These are phyloP conservation scores for Pichia norvegensis DNA, from an alignment of 1,139 yeast species.

Conservation along the genomic window DNA sequence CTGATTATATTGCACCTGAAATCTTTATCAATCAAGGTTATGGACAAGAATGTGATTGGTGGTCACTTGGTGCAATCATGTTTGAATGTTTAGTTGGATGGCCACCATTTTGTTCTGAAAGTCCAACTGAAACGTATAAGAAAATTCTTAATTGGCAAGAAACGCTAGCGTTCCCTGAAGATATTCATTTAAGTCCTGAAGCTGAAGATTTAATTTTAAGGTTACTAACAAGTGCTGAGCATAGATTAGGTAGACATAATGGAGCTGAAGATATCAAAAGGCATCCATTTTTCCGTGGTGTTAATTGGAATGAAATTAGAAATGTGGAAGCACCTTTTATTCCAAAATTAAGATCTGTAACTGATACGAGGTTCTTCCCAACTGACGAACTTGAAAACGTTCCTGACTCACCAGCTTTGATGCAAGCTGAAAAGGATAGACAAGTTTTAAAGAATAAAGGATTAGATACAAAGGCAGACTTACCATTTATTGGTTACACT, in stretches of 20 bases:
- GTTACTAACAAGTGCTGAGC: conserved; percentile 74
- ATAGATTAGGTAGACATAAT: conserved; percentile 82
- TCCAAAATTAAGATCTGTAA: conserved; percentile 73
- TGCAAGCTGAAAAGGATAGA: conserved; percentile 58
- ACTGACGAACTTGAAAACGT: conserved; percentile 94
- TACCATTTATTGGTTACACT: conserved; percentile 96
- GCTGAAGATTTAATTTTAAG: conserved; percentile 87
- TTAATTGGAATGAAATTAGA: conserved; percentile 91
- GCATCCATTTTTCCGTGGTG: conserved; percentile 93
- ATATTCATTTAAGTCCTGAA: conserved; percentile 86
- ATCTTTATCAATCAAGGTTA: conserved; percentile 95
- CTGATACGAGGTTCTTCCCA: conserved; percentile 97
- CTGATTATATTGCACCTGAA: conserved; percentile 98
- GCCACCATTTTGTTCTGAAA: conserved; percentile 99
- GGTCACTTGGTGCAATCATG: conserved; percentile 99
- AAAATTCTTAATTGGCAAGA: conserved; percentile 96
- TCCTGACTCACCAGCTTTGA: conserved; percentile 85
- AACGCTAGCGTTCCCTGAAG: conserved; percentile 89
- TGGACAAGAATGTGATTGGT: conserved; percentile 99
- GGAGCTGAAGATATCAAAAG: conserved; percentile 90
- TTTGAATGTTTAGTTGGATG: conserved; percentile 97
- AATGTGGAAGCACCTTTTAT: conserved; percentile 94
- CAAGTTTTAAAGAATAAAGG: conserved; percentile 33
- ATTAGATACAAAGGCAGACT: conserved; percentile 59
- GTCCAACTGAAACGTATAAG: conserved; percentile 96